Base-by-base conservation (phyloP, 331 rosid genomes). In the Quercus phellos region DNA sequence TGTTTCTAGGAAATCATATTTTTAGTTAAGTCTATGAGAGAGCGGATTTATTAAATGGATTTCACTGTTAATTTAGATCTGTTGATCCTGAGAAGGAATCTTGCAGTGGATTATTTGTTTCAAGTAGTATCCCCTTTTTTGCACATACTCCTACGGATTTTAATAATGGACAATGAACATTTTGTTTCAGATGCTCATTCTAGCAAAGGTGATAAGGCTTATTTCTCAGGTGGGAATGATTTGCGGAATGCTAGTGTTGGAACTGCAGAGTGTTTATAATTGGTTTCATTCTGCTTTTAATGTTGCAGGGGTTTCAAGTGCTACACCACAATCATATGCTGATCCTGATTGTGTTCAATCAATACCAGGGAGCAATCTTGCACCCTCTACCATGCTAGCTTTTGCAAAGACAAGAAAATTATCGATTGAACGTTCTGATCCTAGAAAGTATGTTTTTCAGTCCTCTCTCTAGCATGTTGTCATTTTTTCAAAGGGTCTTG, bases 251-350 rank as follows among this genome's bases (percentile, higher is more conserved):
- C 60, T 76, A 43, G 73, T 17, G 61, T 77, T 70, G 43, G 46
- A 84, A 77, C 68, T 85, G 30, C 70, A 4, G 53, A 11, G 51
- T 82, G 77, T 84, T 32, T 58, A 22, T 72, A 78, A 27, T 72
- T 60, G 77, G 82, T 82, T 82, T 78, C 67, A 78, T 78, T 55
- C 29, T 50, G 68, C 64, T 75, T 75, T 79, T 81, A 69, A 59
- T 64, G 69, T 82, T 85, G 83, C 89, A 90, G 97, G 89, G 70
- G 38, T 69, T 85, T 87, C 91, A 77, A 85, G 86, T 77, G 78
- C 85, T 67, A 58, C 56, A 26, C 78, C 70, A 7, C 85, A 68
- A 74, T 75, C 88, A 35, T 77, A 83, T 80, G 78, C 81, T 81
- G 79, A 80, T 64, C 89, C 77, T 17, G 89, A 82, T 69, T 76